Base-by-base conservation (phyloP, 352 stramenopile species). In the Globisporangium paddicum region DNA sequence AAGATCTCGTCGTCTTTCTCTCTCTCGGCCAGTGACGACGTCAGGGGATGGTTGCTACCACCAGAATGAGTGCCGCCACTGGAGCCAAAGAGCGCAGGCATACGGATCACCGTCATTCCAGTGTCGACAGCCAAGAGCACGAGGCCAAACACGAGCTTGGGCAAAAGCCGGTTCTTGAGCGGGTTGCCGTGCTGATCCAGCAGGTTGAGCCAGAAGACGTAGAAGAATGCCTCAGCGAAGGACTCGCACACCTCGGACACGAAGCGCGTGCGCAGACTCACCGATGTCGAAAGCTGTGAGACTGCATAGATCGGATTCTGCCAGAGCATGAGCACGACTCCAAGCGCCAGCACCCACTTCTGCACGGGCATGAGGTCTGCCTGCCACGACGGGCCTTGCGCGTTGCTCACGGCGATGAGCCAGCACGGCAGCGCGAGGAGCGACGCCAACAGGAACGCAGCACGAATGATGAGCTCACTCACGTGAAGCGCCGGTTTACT, bases 121-220 rank as follows among this genome's bases (percentile, higher is more conserved):
- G 65, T 80, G 46, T 90, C 76, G 7, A 90, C 65, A 1, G 58
- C 68, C 26, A 92, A 74, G 0, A 82, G 47, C 10, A 63, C 68
- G 30, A 79, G 64, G 23, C 81, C 81, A 49, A 79, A 77, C 10
- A 66, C 53, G 10, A 79, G 30, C 37, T 82, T 82, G 4, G 55
- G 56, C 13, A 73, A 45, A 1, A 74, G 32, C 6, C 64, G 25
- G 25, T 62, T 47, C 21, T 58, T 42, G 16, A 38, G 50, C 25
- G 50, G 55, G 1, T 47, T 58, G 1, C 69, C 62, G 38, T 89
- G 75, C 32, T 88, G 85, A 30, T 93, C 85, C 53, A 95, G 75
- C 16, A 95, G 62, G 34, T 86, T 86, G n/a, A 95, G 62, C 82
- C 82, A 93, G 38, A 88, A 83, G 0, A 89, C 76, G 53, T 89